Evolutionary conservation across 441 rosid species (phyloP).

Genomic region (Lepidium campestre): DNA sequence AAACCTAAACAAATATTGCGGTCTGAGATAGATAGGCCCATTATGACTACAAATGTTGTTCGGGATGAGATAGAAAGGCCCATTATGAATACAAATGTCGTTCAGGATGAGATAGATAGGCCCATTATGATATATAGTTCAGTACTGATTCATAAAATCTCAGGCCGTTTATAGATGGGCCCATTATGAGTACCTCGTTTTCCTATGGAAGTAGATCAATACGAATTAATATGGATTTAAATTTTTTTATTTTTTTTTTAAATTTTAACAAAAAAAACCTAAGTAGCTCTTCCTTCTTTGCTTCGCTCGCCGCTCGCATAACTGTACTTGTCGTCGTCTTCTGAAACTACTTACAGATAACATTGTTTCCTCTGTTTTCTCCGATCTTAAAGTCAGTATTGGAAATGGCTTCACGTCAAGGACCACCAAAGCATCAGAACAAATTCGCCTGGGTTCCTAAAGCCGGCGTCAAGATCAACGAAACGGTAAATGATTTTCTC

Average conservation of each 20-base stretch:
- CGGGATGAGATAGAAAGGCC: no score
- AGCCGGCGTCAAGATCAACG: conserved; percentile 81
- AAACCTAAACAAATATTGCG: background rate
- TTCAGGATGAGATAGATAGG: no score
- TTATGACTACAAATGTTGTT: no score
- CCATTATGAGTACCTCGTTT: background rate
- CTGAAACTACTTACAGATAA: background rate
- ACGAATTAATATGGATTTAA: background rate
- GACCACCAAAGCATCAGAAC: conserved; percentile 90
- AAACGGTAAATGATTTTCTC: conserved; percentile 41
- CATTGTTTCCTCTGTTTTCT: background rate
- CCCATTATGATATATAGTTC: no score
- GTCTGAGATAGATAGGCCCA: no score
- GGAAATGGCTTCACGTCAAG: conserved; percentile 58
- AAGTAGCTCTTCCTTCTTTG: background rate
- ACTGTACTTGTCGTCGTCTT: background rate
- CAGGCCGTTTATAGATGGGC: no score
- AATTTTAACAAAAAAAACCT: background rate
- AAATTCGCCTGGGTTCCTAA: conserved; percentile 80
- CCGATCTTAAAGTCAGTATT: background rate
- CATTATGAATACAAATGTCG: no score
- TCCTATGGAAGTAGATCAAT: no score
- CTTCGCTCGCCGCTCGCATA: background rate
- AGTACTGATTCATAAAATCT: no score
- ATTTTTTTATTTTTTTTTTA: background rate